These are phyloP conservation scores for Wolfiporia cocos DNA, from an alignment of 1,284 basidiomycete species.

Conservation along the genomic window DNA sequence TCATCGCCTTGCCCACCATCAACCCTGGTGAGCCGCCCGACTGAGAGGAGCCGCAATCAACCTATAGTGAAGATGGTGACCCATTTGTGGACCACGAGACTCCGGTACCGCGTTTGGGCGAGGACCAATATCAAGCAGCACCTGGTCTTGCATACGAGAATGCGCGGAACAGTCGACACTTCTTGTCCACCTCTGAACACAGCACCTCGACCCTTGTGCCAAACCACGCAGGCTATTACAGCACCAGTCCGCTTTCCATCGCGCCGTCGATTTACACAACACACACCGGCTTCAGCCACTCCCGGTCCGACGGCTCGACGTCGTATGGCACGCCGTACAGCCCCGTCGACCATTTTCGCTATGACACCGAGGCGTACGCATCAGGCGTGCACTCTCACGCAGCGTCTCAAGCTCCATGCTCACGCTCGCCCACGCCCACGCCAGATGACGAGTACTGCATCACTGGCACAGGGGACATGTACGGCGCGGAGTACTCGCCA, in stretches of 20 bases:
- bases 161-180: not conserved
- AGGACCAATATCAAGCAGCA: conserved; percentile 11
- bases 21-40: conserved; percentile 28
- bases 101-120: conserved; percentile 4
- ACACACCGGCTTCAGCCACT: conserved; percentile 12
- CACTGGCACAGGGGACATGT: conserved; percentile 40
- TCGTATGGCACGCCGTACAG: conserved; percentile 16
- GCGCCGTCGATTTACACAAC: conserved; percentile 10
- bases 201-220: not conserved
- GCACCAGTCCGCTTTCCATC: conserved; percentile 4
- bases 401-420: conserved; percentile 44
- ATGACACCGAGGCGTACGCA: conserved; percentile 61
- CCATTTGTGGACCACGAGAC: conserved; percentile 22
- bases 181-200: not conserved
- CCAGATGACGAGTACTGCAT: conserved; percentile 64
- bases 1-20: conserved; percentile 16
- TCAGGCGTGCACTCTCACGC: conserved; percentile 51
- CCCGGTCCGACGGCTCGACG: conserved; percentile 11
- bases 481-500: conserved; percentile 16
- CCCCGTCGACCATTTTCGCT: conserved; percentile 28
- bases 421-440: conserved; percentile 68
- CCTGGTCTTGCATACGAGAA: not conserved
- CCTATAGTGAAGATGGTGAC: conserved; percentile 13
- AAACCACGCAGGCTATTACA: conserved; percentile 1
- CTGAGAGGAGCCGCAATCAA: conserved; percentile 17